A percentile compares a stretch with the other conserved stretches of the same genome.
phyloP scores from a whole-genome alignment of 179 eudicot genomes.

The Silene coronaria region DNA sequence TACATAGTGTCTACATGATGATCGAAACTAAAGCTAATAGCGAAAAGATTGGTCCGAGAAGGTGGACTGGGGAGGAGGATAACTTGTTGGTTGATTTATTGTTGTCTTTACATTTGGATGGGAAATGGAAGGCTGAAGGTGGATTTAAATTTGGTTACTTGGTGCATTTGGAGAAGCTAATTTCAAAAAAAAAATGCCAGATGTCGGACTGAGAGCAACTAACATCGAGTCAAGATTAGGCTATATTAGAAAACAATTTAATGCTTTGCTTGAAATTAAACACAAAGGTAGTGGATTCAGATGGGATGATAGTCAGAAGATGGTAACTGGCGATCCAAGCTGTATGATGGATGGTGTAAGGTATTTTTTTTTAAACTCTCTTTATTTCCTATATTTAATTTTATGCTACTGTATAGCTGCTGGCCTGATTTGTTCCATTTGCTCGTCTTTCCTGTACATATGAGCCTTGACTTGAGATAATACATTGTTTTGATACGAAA shows the following conservation, averaged over 20 bases:
- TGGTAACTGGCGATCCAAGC: background rate
- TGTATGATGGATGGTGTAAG: constrained; percentile 1
- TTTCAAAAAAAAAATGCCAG: too few species aligned
- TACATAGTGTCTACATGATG: background rate
- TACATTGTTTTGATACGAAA: too few species aligned
- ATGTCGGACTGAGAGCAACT: background rate
- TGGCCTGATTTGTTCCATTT: too few species aligned
- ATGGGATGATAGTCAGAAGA: constrained; percentile 3
- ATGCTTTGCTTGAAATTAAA: constrained; percentile 7
- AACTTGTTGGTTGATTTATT: background rate
- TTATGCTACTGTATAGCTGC: too few species aligned
- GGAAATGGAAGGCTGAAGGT: background rate
- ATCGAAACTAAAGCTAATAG: background rate
- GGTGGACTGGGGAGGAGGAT: background rate
- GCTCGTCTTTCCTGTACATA: too few species aligned
- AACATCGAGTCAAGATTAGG: constrained; percentile 7
- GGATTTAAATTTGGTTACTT: background rate
- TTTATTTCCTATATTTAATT: too few species aligned
- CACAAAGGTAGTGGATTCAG: constrained; percentile 1
- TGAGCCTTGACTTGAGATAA: too few species aligned
- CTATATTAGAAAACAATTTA: constrained; percentile 3
- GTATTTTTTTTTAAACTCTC: background rate
- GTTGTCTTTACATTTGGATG: background rate
- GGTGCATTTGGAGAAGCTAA: constrained; percentile 2
- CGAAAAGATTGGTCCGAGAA: background rate